Conservation (phyloP, 169 alveolate genomes). For the Plasmodium coatneyi region DNA sequence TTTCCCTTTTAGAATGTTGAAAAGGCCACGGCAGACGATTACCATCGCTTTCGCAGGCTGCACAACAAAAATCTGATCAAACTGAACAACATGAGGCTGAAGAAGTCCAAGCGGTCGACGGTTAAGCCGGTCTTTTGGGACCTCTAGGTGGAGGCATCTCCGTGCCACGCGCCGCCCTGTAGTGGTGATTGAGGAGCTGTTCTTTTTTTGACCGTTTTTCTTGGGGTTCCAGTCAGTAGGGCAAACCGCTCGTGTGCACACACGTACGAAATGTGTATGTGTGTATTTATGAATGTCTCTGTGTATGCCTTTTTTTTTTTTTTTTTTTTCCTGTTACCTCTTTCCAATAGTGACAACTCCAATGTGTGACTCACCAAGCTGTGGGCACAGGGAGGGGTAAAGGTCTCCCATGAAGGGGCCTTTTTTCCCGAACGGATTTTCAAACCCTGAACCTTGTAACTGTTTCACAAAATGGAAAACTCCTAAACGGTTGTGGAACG, state of each 20-base stretch:
- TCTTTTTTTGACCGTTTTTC: background rate
- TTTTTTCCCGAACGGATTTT: too few species aligned
- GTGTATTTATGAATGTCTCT: background rate
- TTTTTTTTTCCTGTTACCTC: background rate
- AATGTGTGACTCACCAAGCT: too few species aligned
- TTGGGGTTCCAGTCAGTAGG: background rate
- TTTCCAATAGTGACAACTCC: background rate
- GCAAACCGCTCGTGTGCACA: background rate
- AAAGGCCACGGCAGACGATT: slow-evolving; percentile 81
- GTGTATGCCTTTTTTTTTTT: background rate
- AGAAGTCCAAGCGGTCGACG: slow-evolving; percentile 80
- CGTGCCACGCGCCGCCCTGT: background rate
- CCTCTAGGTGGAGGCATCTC: slow-evolving; percentile 27
- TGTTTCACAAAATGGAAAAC: background rate
- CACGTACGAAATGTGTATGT: background rate
- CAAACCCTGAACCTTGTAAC: background rate
- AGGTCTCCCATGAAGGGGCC: too few species aligned
- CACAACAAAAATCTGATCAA: slow-evolving; percentile 80
- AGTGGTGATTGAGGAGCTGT: background rate
- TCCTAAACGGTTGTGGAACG: background rate
- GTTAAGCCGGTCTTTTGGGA: slow-evolving; percentile 82
- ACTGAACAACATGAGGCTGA: slow-evolving; percentile 83
- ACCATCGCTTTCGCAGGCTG: slow-evolving; percentile 84
- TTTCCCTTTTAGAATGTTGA: slow-evolving; percentile 76
- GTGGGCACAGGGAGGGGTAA: too few species aligned